A percentile compares a stretch with the other conserved stretches of the same genome.
Conservation (phyloP, 202 grass and related monocot genomes). For the Elaeis oleifera region DNA sequence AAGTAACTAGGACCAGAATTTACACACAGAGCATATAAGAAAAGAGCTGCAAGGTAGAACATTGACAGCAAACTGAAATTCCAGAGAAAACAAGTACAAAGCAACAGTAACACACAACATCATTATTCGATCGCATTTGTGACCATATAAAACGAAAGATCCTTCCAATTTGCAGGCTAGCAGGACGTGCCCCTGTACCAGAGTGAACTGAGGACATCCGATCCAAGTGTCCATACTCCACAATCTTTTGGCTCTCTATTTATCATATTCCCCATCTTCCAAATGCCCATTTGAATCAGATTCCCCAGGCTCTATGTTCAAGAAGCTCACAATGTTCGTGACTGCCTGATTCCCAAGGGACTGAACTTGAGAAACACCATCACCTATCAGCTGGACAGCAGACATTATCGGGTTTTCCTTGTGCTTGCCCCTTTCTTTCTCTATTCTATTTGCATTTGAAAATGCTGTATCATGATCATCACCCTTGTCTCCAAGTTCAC, state of each 20-base stretch:
- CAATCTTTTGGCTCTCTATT: constrained; percentile 36
- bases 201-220: constrained; percentile 53
- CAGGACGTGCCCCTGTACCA: constrained; percentile 27
- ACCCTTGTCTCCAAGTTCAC: constrained; percentile 44
- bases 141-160: constrained; percentile 84
- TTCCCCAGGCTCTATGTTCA: constrained; percentile 87
- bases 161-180: constrained; percentile 63
- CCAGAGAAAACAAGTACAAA: constrained; percentile 87
- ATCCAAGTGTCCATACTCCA: constrained; percentile 40
- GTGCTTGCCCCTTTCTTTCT: constrained; percentile 35
- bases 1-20: constrained; percentile 87
- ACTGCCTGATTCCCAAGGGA: constrained; percentile 91
- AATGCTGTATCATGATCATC: constrained; percentile 20
- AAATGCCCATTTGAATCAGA: constrained; percentile 37
- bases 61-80: constrained; percentile 97
- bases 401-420: constrained; percentile 93
- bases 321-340: constrained; percentile 92
- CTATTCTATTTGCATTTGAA: constrained; percentile 42
- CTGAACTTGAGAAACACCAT: constrained; percentile 96
- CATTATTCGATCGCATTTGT: constrained; percentile 93
- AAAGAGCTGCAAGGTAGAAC: constrained; percentile 90
- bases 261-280: constrained; percentile 36
- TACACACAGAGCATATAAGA: constrained; percentile 92
- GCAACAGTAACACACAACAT: constrained; percentile 96
- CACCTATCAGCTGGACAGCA: constrained; percentile 88